Conservation (phyloP, 1,284 basidiomycete genomes). For the Moniliophthora roreri region DNA sequence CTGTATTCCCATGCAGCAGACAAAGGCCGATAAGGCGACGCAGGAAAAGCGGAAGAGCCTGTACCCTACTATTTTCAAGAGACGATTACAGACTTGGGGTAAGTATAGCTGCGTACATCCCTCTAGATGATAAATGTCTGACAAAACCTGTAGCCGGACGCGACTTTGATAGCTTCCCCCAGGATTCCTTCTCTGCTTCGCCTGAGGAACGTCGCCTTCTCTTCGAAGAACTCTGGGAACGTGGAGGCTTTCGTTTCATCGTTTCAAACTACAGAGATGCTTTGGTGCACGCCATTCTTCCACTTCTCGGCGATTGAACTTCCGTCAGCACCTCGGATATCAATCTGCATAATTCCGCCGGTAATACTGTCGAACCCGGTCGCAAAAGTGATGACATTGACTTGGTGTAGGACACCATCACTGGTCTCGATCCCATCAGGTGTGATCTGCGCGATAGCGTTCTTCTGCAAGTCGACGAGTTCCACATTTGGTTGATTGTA, state of each 20-base stretch:
- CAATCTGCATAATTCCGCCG: constrained; percentile 23
- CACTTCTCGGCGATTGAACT: constrained; percentile 22
- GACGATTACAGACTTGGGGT: constrained; percentile 20
- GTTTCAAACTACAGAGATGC: constrained; percentile 15
- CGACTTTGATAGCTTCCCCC: constrained; percentile 3
- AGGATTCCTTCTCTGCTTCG: constrained; percentile 12
- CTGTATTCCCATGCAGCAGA: constrained; percentile 24
- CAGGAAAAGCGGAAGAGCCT: constrained; percentile 19
- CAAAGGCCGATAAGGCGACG: constrained; percentile 9
- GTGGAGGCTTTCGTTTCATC: constrained; percentile 21
- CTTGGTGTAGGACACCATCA: constrained; percentile 22
- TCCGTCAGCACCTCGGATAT: constrained; percentile 21
- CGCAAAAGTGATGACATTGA: constrained; percentile 23
- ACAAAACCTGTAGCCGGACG: constrained; percentile 12
- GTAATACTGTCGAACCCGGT: constrained; percentile 26
- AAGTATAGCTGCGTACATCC: background rate
- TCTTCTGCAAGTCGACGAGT: constrained; percentile 22
- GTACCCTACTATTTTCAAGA: constrained; percentile 18
- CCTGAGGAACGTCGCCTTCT: constrained; percentile 19
- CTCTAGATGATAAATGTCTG: too few relatives aligned
- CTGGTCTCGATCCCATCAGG: constrained; percentile 18
- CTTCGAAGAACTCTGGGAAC: constrained; percentile 21
- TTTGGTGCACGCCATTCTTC: constrained; percentile 18
- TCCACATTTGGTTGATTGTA: constrained; percentile 25
- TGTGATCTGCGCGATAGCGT: constrained; percentile 20